Evolutionary conservation across 2,329 filamentous ascomycete species (phyloP), one percentile per base, ranked within the genome.

Genomic region (Trichoderma simmonsii): DNA sequence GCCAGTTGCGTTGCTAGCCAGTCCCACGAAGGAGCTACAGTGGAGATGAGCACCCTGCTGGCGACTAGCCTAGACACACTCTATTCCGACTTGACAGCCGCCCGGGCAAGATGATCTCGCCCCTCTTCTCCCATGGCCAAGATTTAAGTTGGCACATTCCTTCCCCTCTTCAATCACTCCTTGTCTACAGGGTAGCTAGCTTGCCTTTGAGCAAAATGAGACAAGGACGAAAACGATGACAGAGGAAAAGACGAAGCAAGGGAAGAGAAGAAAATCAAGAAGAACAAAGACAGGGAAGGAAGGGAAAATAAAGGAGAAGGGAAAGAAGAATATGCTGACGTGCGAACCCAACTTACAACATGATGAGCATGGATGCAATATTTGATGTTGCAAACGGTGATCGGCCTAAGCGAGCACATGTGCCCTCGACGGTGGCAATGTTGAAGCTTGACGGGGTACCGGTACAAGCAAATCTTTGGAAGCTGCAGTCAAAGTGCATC

Each of bases 31-130:
- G 51, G 51, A 57, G 51, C 48, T 39, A 32, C 48, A 57, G 64
- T 67, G 51, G 51, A 39, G 32, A 39, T 28, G 64, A 39, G n/a
- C 14, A 28, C 21, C 64, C n/a, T 36, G 51, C 43, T 56, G 63
- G 63, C 30, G n/a, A 24, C 32, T 39, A 43, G 54, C 32, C 30
- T n/a, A 39, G 48, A 36, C 51, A 57, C 26, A 67, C 48, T 39
- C 64, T 67, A 39, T 57, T 67, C 51, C 51, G 51, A 57, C 64
- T 57, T 67, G 64, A 67, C 24, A 51, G 62, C 61, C 61, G 61
- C 62, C n/a, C 62, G 39, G 39, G 32, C 39, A 67, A 67, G 64
- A 67, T 57, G 51, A 43, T 36, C 51, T n/a, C 51, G 34, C 48
- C 63, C 15, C 63, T n/a, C 30, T 15, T 43, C 36, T 39, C 15